These are phyloP conservation scores for Fusarium newnesense DNA, from an alignment of 2,329 filamentous ascomycete genomes.

Conservation along the genomic window DNA sequence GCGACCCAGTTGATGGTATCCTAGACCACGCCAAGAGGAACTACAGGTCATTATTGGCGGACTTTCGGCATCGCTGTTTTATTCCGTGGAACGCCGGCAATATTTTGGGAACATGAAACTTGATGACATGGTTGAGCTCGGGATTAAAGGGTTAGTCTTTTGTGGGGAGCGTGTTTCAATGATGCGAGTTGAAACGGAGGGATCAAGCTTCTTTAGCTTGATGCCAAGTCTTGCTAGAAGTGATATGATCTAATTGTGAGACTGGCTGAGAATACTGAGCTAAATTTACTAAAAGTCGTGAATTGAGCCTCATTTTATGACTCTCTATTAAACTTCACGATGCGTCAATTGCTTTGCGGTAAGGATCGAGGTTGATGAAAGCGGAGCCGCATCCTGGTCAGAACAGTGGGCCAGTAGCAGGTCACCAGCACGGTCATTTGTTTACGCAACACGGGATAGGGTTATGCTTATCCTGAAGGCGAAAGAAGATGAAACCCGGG, in stretches of 20 bases:
- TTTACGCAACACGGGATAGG: not conserved
- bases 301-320: not conserved
- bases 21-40: not conserved
- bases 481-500: not conserved
- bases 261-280: rapidly evolving
- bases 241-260: too few relatives aligned
- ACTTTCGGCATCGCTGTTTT: not conserved
- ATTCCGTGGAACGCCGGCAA: conserved; percentile 13
- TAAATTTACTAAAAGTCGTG: rapidly evolving
- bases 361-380: not conserved
- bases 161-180: conserved; percentile 22
- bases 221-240: not conserved
- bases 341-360: rapidly evolving
- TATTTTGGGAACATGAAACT: not conserved
- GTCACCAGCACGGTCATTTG: not conserved
- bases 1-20: not conserved
- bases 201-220: not conserved
- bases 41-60: not conserved
- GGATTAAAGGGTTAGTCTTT: conserved; percentile 18
- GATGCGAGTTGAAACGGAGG: not conserved
- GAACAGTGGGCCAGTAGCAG: not conserved
- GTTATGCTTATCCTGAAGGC: conserved; percentile 1
- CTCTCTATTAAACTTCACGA: rapidly evolving
- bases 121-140: not conserved
- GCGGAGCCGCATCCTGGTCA: not conserved